These are phyloP conservation scores for Tolypocladium sp. DNA, from an alignment of 2,329 filamentous ascomycete species.

Conservation along the genomic window DNA sequence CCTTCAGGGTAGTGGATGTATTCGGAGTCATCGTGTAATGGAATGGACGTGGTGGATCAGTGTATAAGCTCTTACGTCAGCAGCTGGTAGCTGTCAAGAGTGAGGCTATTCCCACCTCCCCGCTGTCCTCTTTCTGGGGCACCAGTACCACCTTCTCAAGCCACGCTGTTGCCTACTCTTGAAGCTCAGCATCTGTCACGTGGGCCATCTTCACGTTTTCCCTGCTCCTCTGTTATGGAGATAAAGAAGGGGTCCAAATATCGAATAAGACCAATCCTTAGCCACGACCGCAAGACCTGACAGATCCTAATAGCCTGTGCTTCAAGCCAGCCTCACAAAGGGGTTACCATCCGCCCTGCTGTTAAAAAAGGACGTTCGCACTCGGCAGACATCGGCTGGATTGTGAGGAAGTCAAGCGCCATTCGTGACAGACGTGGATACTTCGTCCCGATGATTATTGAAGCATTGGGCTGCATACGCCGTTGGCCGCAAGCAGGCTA, in stretches of 20 bases:
- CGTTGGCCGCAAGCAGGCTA: too few species aligned
- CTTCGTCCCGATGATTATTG: background rate
- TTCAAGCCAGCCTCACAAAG: background rate
- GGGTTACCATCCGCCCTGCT: background rate
- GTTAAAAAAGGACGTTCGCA: background rate
- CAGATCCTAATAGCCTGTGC: slow-evolving; percentile 1
- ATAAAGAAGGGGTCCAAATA: too few species aligned
- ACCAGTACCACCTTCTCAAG: background rate
- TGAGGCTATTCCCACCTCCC: background rate
- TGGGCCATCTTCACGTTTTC: background rate
- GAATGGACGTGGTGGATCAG: background rate
- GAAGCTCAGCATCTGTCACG: background rate
- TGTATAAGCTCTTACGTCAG: background rate
- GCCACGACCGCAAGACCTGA: background rate
- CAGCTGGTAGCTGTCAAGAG: background rate
- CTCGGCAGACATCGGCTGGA: slow-evolving; percentile 1
- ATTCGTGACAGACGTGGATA: slow-evolving; percentile 1
- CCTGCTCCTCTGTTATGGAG: background rate
- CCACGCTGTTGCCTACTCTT: background rate
- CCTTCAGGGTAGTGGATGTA: background rate
- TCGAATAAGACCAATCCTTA: background rate
- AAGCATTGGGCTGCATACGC: too few species aligned
- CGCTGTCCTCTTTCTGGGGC: background rate
- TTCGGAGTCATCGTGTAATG: background rate
- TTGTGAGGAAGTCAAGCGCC: background rate